Conservation (phyloP, 2,329 filamentous ascomycete genomes). For the Harringtonia lauricola region DNA sequence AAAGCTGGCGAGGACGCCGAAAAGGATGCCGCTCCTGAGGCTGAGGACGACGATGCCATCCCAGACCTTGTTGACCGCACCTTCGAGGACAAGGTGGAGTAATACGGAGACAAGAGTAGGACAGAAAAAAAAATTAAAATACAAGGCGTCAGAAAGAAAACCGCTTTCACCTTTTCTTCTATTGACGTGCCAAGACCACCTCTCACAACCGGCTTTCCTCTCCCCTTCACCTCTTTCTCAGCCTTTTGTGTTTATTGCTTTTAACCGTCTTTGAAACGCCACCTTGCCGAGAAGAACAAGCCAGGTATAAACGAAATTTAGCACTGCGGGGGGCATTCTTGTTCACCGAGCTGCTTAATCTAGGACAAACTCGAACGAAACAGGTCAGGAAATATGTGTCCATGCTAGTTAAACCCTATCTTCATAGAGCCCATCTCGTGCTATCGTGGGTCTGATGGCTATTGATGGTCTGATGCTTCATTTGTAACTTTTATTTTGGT, state of each 20-base stretch:
- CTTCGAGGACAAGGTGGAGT: constrained; percentile 97
- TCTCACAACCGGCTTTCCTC: too few species aligned
- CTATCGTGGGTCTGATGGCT: too few species aligned
- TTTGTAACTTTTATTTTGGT: not conserved
- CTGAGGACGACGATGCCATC: constrained; percentile 83
- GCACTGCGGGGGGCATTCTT: not conserved
- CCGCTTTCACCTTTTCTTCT: not conserved
- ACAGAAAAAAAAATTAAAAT: constrained; percentile 4
- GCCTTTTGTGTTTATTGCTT: too few species aligned
- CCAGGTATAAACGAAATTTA: not conserved
- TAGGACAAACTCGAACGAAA: too few species aligned
- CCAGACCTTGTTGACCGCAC: constrained; percentile 95
- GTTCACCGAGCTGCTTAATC: not conserved
- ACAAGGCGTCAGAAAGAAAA: constrained; percentile 6
- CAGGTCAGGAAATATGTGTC: too few species aligned
- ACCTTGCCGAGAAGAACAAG: not conserved
- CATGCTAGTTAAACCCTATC: too few species aligned
- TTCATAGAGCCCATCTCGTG: too few species aligned
- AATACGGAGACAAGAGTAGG: constrained; percentile 23
- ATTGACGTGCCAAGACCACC: too few species aligned
- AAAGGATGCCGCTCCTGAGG: constrained; percentile 67
- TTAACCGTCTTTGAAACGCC: too few species aligned
- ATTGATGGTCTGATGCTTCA: too few species aligned
- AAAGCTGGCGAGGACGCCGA: constrained; percentile 69
- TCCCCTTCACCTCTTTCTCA: too few species aligned